phyloP scores from a whole-genome alignment of 2,329 filamentous ascomycete species.

The Didymella pomorum region DNA sequence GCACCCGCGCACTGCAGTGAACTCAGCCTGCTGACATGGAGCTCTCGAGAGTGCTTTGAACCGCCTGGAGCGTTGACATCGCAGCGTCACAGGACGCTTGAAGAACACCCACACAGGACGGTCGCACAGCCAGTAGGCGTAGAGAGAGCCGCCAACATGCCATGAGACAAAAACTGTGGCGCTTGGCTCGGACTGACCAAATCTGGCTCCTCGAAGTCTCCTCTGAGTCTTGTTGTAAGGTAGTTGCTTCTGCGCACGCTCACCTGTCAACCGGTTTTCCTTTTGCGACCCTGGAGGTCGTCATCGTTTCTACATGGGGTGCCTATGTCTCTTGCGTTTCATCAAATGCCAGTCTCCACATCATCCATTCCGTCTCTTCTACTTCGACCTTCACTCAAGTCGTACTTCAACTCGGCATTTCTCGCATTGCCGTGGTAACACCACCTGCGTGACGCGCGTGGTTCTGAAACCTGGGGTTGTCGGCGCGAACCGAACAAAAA shows the following conservation, averaged over 20 bases:
- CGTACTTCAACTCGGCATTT: background rate
- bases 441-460: slow-evolving; percentile 35
- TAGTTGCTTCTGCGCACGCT: slow-evolving; percentile 11
- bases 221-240: slow-evolving; percentile 4
- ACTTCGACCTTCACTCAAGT: slow-evolving; percentile 1
- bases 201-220: background rate
- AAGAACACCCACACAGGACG: background rate
- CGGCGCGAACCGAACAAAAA: slow-evolving; percentile 21
- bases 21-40: slow-evolving; percentile 11
- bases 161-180: slow-evolving; percentile 9
- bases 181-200: background rate
- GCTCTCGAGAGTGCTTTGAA: background rate
- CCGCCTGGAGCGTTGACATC: background rate
- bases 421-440: slow-evolving; percentile 9
- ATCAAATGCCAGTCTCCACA: slow-evolving; percentile 1
- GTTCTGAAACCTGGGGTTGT: slow-evolving; percentile 24
- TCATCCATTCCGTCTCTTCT: background rate
- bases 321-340: background rate
- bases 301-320: slow-evolving; percentile 2
- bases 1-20: background rate
- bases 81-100: slow-evolving; percentile 11
- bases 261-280: background rate
- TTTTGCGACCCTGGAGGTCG: slow-evolving; percentile 1
- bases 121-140: background rate
- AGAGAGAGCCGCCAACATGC: background rate